Percentiles rank a stretch among this genome's conserved stretches.
Conservation (phyloP, 169 alveolate genomes). For the Cryptosporidium ryanae region DNA sequence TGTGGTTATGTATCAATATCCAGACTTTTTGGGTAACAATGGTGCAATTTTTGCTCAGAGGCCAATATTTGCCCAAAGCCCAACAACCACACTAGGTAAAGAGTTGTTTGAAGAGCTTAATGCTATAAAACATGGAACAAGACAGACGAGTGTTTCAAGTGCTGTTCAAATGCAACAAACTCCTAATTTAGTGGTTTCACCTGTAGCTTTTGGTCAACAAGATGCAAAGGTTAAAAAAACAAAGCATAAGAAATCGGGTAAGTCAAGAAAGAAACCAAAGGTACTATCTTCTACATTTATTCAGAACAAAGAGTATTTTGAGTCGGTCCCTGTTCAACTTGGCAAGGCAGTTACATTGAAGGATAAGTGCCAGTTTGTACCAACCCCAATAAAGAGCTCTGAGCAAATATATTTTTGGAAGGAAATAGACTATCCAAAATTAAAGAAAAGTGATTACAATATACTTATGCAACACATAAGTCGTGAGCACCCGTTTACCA, state of each 20-base stretch:
- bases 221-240: not conserved
- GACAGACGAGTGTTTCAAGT: not conserved
- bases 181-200: not conserved
- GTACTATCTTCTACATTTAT: not conserved
- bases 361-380: slow-evolving; percentile 32
- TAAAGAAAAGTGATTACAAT: not conserved
- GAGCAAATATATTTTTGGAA: slow-evolving; percentile 25
- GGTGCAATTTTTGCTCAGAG: not conserved
- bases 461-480: not conserved
- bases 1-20: too few species aligned
- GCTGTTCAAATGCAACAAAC: not conserved
- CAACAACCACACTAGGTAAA: slow-evolving; percentile 29
- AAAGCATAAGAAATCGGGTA: not conserved
- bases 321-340: not conserved
- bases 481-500: slow-evolving; percentile 8
- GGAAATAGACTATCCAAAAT: slow-evolving; percentile 7
- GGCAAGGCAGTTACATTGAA: slow-evolving; percentile 47
- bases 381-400: slow-evolving; percentile 44
- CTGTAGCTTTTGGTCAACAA: not conserved
- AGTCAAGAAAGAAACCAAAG: not conserved
- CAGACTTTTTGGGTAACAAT: too few species aligned
- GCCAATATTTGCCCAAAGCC: not conserved
- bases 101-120: slow-evolving; percentile 10
- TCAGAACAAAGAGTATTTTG: slow-evolving; percentile 8
- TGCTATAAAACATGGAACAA: slow-evolving; percentile 4